Evolutionary conservation across 2,329 filamentous ascomycete species (phyloP), one percentile per base, ranked within the genome.

Genomic region (Aspergillus puulaauensis): DNA sequence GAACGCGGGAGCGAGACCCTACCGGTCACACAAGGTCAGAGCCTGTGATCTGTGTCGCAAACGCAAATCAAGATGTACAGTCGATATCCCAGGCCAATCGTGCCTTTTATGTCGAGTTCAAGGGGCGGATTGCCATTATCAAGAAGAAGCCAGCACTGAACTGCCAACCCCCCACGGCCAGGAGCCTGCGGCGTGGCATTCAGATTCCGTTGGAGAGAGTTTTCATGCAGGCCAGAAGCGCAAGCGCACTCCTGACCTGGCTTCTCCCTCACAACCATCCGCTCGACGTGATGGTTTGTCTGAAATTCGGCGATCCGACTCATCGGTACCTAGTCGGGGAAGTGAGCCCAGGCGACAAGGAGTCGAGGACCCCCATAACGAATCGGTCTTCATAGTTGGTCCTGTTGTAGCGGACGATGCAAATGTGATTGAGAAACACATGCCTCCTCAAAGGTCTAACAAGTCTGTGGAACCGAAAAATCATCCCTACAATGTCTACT

Each of bases 51-150:
- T 83, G 14, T 88, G 85, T 66, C 79, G 85, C 53, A 80, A 80
- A 59, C 80, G 85, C 59, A 87, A 87, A 68, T 85, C 83, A 2
- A 78, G 85, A 62, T 87, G 85, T 67, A 85, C 83, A 17, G 80
- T 84, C 27, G 83, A 85, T 64, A 72, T 81, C 14, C 77, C 79
- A 4, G 77, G 80, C 2, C 73, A 80, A 52, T 77, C 77, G 7
- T 87, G 85, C 64, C 70, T 85, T 8, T 78, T 86, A 66, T 87
- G 85, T 68, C 80, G 80, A 40, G 80, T 83, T 19, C 83, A 86
- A 63, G 79, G 80, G 8, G 84, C 83, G 5, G 80, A 83, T 23
- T 86, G 84, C 57, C 75, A 79, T 49, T 85, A 83, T 54, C 82
- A 82, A 37, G 73, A 77, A n/a, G 74, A 75, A 53, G 56, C 64